Conservation (phyloP, 306 rosid genomes). For the Mucuna pruriens region DNA sequence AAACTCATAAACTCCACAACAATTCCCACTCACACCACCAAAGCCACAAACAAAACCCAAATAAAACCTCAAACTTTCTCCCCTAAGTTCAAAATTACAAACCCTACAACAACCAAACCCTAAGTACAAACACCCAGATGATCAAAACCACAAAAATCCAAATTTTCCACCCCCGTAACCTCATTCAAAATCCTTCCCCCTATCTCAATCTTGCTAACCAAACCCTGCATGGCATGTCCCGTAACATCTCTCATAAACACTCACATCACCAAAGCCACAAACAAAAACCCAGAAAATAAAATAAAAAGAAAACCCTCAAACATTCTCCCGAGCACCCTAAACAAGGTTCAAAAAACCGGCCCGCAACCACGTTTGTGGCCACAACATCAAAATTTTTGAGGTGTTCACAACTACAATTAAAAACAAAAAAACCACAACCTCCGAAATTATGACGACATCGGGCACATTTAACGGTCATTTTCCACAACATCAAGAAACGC, state of each 20-base stretch:
- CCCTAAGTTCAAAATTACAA: no score
- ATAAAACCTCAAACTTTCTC: no score
- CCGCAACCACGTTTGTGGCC: background rate
- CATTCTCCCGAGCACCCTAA: background rate
- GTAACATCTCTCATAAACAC: background rate
- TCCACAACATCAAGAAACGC: background rate
- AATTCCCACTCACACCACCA: background rate
- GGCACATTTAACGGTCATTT: background rate
- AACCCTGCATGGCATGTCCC: slow-evolving; percentile 72
- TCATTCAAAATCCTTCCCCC: slow-evolving; percentile 54
- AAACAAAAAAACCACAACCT: no score
- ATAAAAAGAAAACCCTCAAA: background rate
- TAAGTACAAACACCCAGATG: background rate
- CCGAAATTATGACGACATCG: no score
- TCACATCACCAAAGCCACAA: background rate
- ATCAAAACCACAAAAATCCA: background rate
- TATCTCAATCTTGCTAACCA: slow-evolving; percentile 57
- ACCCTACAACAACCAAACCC: background rate
- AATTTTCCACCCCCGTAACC: slow-evolving; percentile 47
- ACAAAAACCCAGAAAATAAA: background rate
- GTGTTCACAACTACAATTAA: no score
- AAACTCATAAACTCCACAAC: background rate
- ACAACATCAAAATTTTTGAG: background rate
- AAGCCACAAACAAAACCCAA: background rate
- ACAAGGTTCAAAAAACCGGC: background rate